Evolutionary conservation across 257 asterid genomes (phyloP), one percentile per base, ranked within the genome.

Genomic region (Nicotiana noctiflora): DNA sequence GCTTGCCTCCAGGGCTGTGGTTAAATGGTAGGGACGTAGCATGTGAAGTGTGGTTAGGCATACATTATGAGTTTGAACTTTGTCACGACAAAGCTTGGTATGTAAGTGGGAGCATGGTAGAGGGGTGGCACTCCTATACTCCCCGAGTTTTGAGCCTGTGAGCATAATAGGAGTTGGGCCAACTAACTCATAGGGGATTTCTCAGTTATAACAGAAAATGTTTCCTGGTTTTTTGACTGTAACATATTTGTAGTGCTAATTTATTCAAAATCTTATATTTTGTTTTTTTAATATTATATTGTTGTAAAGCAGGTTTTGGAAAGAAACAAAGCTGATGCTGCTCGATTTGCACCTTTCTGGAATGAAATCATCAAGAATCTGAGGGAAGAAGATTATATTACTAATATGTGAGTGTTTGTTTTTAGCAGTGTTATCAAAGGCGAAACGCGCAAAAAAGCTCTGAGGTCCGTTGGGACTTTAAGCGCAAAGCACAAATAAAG

Each of bases 301-400:
- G 77, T 82, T 81, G 65, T 70, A 61, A 79, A 85, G n/a, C 60
- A 93, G 99, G 91, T 59, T 56, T 61, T 86, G 85, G 92, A 87
- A 81, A 91, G 89, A 83, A 86, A 79, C 85, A 95, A 92, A 87
- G 70, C 79, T 63, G 96, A 93, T 86, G 98, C 98, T 86, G 92
- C 93, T 81, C 92, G 84, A 82, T 95, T 95, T 89, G 94, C 98
- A 77, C 99, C 99, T 55, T 93, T 95, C 81, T 93, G 99, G 99
- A 95, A 95, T 84, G 99, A 95, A 87, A 95, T 95, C 60, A 31
- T 95, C 70, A 89, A 63, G 89, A 95, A 90, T 87, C 83, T 95
- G 88, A 90, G 99, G 86, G 99, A 96, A 83, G 99, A 96, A 86
- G 99, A 96, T 87, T 93, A 92, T 87, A 29, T 93, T 67, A 88